Evolutionary conservation across 2,329 filamentous ascomycete species (phyloP), one percentile per base, ranked within the genome.

Genomic region (Neocucurbitaria cava): DNA sequence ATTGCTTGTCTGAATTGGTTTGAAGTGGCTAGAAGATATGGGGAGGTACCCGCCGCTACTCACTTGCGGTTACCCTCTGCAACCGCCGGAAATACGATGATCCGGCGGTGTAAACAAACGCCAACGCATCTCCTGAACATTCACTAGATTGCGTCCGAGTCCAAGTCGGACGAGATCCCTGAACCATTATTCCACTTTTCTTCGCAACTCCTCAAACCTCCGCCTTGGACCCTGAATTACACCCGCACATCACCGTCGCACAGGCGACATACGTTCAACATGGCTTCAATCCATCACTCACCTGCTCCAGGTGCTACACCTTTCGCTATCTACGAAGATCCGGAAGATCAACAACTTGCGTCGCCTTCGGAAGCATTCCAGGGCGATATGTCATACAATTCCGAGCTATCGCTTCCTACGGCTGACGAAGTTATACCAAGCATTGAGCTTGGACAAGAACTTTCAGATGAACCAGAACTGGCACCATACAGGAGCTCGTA

Each of bases 261-360:
- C 64, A 39, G 51, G 54, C 62, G 54, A 65, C 56, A 51, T 46
- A 54, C 58, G 44, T 47, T 50, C 46, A 54, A 52, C 26, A 73
- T 73, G 70, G 68, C 70, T 47, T 72, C 71, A 23, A 58, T 71
- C 42, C 70, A 71, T 56, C 65, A 71, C 43, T 58, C 69, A 33
- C 64, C 68, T 40, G 65, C 69, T 41, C 69, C 68, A 50, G 69
- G 68, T 52, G 57, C 65, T 45, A 61, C 69, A 13, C 67, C 71
- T 33, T 74, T 74, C 58, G 65, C 67, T 17, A 71, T 73, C 26
- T 71, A 73, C 57, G 68, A 74, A 61, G 68, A 74, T 42, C 59
- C 60, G 41, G 70, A 74, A 28, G 68, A 72, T 46, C 59, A 64
- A 26, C 65, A 68, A 41, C 62, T 65, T 30, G 54, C 67, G 15